These are phyloP conservation scores for Ganoderma lucidum DNA, from an alignment of 1,284 basidiomycete genomes.

Conservation along the genomic window DNA sequence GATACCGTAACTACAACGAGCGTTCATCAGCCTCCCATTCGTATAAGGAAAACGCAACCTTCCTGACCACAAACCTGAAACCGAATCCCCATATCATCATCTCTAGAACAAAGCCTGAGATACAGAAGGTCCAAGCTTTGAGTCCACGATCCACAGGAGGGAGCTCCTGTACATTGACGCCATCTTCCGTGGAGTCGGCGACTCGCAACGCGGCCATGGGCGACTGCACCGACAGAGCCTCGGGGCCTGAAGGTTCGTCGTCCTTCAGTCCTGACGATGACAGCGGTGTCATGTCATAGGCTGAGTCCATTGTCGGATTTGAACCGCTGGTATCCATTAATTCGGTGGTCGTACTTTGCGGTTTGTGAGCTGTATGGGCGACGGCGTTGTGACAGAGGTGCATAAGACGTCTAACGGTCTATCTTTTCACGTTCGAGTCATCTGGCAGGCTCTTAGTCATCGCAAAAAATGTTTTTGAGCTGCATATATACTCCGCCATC, in stretches of 20 bases:
- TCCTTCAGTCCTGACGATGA: not conserved
- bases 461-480: not conserved
- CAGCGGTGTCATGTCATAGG: not conserved
- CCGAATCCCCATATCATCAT: constrained; percentile 48
- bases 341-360: not conserved
- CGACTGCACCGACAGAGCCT: not conserved
- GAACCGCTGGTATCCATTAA: not conserved
- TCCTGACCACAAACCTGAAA: constrained; percentile 24
- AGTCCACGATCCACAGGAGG: constrained; percentile 13
- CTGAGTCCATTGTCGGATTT: not conserved
- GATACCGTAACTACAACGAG: constrained; percentile 29
- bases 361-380: not conserved
- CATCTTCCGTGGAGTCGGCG: constrained; percentile 8
- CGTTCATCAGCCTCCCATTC: not conserved
- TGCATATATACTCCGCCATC: not conserved
- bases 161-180: constrained; percentile 20
- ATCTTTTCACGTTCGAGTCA: not conserved
- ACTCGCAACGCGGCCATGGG: constrained; percentile 1
- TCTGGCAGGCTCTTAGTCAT: not conserved
- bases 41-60: not conserved
- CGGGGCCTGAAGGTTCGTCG: not conserved
- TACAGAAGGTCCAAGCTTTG: constrained; percentile 22
- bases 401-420: not conserved
- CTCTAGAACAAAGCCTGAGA: constrained; percentile 38
- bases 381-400: not conserved